Evolutionary conservation across 2,329 filamentous ascomycete species (phyloP).

Genomic region (Arthrobotrys iridis): DNA sequence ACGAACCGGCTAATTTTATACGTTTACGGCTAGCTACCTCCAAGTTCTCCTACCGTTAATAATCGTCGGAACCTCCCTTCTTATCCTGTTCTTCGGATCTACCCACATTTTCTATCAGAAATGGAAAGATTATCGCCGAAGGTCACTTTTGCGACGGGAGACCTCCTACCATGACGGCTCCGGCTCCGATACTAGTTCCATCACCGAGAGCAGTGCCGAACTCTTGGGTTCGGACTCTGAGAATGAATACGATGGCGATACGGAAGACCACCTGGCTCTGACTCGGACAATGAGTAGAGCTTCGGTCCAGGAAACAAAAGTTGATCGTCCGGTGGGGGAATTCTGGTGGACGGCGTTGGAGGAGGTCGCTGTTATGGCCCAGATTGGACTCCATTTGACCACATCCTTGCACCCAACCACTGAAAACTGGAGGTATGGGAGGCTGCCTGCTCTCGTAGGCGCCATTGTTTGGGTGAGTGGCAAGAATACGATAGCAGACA

Average conservation of each 20-base stretch:
- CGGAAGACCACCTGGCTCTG: slow-evolving; percentile 66
- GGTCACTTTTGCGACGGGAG: background rate
- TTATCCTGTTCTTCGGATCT: slow-evolving; percentile 67
- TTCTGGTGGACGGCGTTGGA: slow-evolving; percentile 76
- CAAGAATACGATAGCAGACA: background rate
- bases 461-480: slow-evolving; percentile 74
- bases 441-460: slow-evolving; percentile 69
- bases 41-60: slow-evolving; percentile 81
- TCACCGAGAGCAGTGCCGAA: slow-evolving; percentile 57
- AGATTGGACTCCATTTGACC: slow-evolving; percentile 75
- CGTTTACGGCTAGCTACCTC: slow-evolving; percentile 71
- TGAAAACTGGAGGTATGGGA: slow-evolving; percentile 67
- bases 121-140: slow-evolving; percentile 39
- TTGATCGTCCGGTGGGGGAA: slow-evolving; percentile 80
- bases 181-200: slow-evolving; percentile 28
- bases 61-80: slow-evolving; percentile 75
- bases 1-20: slow-evolving; percentile 54
- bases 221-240: slow-evolving; percentile 61
- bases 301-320: slow-evolving; percentile 69
- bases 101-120: slow-evolving; percentile 46
- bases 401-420: slow-evolving; percentile 69
- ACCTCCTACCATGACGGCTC: slow-evolving; percentile 15
- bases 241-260: slow-evolving; percentile 69
- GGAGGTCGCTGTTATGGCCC: slow-evolving; percentile 75
- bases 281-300: slow-evolving; percentile 66